Evolutionary conservation across 2,329 filamentous ascomycete genomes (phyloP).

Genomic region (Blastomyces parvus): DNA sequence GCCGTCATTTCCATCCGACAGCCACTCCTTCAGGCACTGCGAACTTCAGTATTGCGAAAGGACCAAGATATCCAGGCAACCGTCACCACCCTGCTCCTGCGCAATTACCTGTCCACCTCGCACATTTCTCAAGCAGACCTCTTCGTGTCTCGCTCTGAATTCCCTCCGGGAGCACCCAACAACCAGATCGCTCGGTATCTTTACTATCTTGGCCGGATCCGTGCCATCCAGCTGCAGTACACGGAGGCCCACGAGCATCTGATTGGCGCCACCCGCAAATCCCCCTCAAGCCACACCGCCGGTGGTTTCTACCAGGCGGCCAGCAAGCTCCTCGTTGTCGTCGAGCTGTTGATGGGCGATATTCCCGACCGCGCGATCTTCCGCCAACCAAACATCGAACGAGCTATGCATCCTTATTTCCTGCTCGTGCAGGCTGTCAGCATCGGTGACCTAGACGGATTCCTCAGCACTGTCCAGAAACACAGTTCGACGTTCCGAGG

Average conservation of each 20-base stretch:
- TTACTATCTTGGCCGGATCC: slow-evolving; percentile 93
- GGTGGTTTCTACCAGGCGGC: slow-evolving; percentile 93
- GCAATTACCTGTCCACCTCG: slow-evolving; percentile 91
- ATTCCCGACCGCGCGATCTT: slow-evolving; percentile 94
- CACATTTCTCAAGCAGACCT: slow-evolving; percentile 96
- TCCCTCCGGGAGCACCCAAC: slow-evolving; percentile 87
- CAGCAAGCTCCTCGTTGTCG: slow-evolving; percentile 90
- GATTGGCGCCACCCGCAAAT: slow-evolving; percentile 87
- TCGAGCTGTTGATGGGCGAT: slow-evolving; percentile 96
- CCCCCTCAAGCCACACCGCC: slow-evolving; percentile 78
- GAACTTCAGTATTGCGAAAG: slow-evolving; percentile 92
- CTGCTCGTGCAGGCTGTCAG: slow-evolving; percentile 89
- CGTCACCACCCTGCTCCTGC: slow-evolving; percentile 85
- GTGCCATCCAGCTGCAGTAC: slow-evolving; percentile 91
- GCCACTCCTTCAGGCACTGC: slow-evolving; percentile 73
- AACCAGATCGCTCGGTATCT: slow-evolving; percentile 96
- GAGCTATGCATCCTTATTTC: slow-evolving; percentile 84
- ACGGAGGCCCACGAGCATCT: slow-evolving; percentile 94
- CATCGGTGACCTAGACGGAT: slow-evolving; percentile 90
- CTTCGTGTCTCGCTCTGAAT: slow-evolving; percentile 88
- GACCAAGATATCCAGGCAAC: slow-evolving; percentile 96
- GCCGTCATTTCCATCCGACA: slow-evolving; percentile 80
- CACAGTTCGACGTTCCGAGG: slow-evolving; percentile 79
- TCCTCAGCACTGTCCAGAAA: slow-evolving; percentile 73
- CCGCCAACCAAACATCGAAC: slow-evolving; percentile 78